phyloP scores from a whole-genome alignment of 1,284 basidiomycete species.

The Trametes versicolor region DNA sequence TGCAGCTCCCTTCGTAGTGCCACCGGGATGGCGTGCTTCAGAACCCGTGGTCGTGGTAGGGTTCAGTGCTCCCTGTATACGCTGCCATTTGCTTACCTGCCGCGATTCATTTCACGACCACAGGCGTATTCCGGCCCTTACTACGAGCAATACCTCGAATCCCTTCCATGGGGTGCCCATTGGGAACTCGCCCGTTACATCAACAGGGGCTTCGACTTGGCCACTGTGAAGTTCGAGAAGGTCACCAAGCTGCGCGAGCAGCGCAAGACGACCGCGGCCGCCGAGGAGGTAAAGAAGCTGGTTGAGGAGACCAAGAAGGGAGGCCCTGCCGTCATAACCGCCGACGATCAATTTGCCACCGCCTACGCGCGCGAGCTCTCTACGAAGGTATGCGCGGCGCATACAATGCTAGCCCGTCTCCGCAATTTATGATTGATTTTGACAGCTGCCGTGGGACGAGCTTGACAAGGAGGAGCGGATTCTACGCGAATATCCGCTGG shows the following conservation, averaged over 20 bases:
- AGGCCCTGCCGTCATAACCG: neutral
- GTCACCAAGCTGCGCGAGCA: neutral
- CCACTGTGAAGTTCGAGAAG: neutral
- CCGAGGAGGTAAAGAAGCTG: conserved; percentile 22
- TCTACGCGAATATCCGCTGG: conserved; percentile 36
- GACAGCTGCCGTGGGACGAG: conserved; percentile 50
- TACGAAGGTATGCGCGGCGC: conserved; percentile 22
- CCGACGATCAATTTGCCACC: conserved; percentile 9
- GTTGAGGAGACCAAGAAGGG: conserved; percentile 7
- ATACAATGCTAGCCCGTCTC: no score
- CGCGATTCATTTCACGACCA: no score
- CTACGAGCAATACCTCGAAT: neutral
- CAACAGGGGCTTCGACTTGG: conserved; percentile 19
- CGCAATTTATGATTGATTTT: no score
- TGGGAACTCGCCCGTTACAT: conserved; percentile 44
- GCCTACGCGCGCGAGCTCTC: conserved; percentile 26
- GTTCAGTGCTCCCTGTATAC: no score
- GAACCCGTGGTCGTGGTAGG: conserved; percentile 15
- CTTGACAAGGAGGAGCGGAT: conserved; percentile 47
- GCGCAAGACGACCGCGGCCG: conserved; percentile 8
- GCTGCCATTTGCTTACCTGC: neutral
- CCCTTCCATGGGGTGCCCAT: conserved; percentile 33
- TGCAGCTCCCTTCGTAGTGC: neutral
- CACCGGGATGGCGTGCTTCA: conserved; percentile 3
- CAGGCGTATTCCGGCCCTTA: neutral